These are phyloP conservation scores for Crithidia sp. DNA, from an alignment of 208 protist genomes.

Conservation along the genomic window DNA sequence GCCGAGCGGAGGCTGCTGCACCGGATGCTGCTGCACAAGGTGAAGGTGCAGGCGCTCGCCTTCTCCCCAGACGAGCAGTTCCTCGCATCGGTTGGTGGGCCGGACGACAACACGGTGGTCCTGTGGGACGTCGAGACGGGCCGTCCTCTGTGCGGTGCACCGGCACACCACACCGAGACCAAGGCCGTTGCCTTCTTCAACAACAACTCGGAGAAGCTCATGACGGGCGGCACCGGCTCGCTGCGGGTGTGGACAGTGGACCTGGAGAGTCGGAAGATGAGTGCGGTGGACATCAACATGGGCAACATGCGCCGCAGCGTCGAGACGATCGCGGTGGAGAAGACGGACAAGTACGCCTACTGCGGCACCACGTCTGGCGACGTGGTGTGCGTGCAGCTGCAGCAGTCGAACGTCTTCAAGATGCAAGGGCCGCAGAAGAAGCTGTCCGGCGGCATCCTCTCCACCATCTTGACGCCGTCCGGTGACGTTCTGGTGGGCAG, in stretches of 20 bases:
- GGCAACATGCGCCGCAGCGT: slow-evolving; percentile 86
- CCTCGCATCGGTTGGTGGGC: slow-evolving; percentile 93
- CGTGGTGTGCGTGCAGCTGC: slow-evolving; percentile 88
- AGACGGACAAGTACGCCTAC: slow-evolving; percentile 91
- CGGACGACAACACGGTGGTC: slow-evolving; percentile 96
- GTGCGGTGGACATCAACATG: slow-evolving; percentile 87
- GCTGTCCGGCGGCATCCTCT: slow-evolving; percentile 85
- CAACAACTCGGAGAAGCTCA: slow-evolving; percentile 79
- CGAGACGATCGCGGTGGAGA: slow-evolving; percentile 81
- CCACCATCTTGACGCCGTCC: slow-evolving; percentile 59
- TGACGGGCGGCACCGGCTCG: slow-evolving; percentile 88
- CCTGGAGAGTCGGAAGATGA: slow-evolving; percentile 88
- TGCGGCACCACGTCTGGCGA: slow-evolving; percentile 93
- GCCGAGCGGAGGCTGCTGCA: slow-evolving; percentile 85
- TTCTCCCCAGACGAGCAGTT: slow-evolving; percentile 94
- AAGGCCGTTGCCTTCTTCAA: slow-evolving; percentile 89
- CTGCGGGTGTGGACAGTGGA: slow-evolving; percentile 95
- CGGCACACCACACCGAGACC: slow-evolving; percentile 80
- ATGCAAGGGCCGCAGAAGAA: slow-evolving; percentile 92
- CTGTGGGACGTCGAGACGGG: slow-evolving; percentile 94
- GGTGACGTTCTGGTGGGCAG: slow-evolving; percentile 92
- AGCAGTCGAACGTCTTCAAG: slow-evolving; percentile 88
- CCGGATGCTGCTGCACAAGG: slow-evolving; percentile 95
- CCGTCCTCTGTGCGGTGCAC: slow-evolving; percentile 89
- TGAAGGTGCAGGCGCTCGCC: slow-evolving; percentile 92